Base-by-base conservation (phyloP, 495 filamentous ascomycete species). In the Rhypophila decipiens region DNA sequence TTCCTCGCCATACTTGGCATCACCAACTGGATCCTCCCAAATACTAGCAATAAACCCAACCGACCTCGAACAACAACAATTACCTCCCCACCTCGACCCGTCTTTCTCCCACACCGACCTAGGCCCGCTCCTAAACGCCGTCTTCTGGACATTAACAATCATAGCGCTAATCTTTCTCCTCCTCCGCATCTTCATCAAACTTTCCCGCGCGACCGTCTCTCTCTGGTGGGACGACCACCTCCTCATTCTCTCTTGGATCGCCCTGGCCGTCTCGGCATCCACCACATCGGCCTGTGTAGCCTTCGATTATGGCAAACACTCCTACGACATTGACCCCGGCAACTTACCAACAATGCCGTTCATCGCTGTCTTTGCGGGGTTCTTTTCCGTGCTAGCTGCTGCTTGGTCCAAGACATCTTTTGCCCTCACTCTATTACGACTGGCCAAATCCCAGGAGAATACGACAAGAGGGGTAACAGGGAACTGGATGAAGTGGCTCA, bases 331-430 rank as follows among this genome's bases (percentile, higher is more conserved):
- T 1, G 51, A 49, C 1, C 3, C 36, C 10, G 48, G 55, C 22
- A 60, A 62, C 42, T 3, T 55, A 20, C 0, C 17, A 0, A 19
- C 21, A 2, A 31, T 64, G 22, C 35, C 42, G 23, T 34, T 64
- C 39, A 22, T 52, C 24, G 51, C 52, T 42, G 52, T 45, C 39
- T 29, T 58, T 11, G 46, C 44, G 4, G 62, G 54, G 22, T 56
- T 57, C 33, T 38, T 52, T 15, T 52, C 55, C 4, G 29, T 62
- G 17, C 44, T 63, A 13, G 54, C 57, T 1, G 53, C 54, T 4
- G 51, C 54, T 10, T 57, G 45, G 46, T 60, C 59, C 46, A 69
- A 69, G 50, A 66, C 59, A 1, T 63, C 60, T 15, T 69, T 69
- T 41, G 66, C 58, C 3, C 23, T 58, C 4, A 64, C 60, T 2